Conservation (phyloP, 2,329 filamentous ascomycete genomes). For the Xenoacremonium recifei region DNA sequence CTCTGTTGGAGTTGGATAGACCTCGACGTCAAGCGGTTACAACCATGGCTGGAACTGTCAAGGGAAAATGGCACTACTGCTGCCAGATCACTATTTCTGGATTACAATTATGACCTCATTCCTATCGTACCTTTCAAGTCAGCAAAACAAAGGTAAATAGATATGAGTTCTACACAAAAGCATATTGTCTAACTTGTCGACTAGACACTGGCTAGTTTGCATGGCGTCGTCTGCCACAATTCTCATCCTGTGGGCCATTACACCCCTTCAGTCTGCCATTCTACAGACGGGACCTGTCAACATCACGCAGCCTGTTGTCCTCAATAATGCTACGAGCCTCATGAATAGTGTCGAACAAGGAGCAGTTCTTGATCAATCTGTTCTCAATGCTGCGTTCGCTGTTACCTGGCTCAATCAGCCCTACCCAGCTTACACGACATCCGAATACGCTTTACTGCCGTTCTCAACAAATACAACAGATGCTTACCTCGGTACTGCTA, state of each 20-base stretch:
- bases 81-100: constrained; percentile 46
- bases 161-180: constrained; percentile 14
- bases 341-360: constrained; percentile 22
- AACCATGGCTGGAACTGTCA: constrained; percentile 60
- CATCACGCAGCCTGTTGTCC: constrained; percentile 1
- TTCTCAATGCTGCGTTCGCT: constrained; percentile 45
- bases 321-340: constrained; percentile 13
- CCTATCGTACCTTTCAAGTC: constrained; percentile 31
- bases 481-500: background rate
- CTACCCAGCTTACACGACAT: constrained; percentile 41
- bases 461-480: constrained; percentile 30
- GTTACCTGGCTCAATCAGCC: constrained; percentile 45
- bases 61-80: constrained; percentile 41
- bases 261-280: constrained; percentile 54
- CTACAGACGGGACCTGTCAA: constrained; percentile 40
- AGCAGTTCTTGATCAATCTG: constrained; percentile 26
- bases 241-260: constrained; percentile 53
- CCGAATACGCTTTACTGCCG: constrained; percentile 41
- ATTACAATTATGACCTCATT: constrained; percentile 48
- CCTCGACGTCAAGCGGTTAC: constrained; percentile 55
- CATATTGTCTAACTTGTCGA: background rate
- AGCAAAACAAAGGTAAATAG: constrained; percentile 31
- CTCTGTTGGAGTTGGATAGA: constrained; percentile 60
- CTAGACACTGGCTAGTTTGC: constrained; percentile 54
- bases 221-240: constrained; percentile 46